Evolutionary conservation across 352 stramenopile species (phyloP).

Genomic region (Pythium phragmiticola): DNA sequence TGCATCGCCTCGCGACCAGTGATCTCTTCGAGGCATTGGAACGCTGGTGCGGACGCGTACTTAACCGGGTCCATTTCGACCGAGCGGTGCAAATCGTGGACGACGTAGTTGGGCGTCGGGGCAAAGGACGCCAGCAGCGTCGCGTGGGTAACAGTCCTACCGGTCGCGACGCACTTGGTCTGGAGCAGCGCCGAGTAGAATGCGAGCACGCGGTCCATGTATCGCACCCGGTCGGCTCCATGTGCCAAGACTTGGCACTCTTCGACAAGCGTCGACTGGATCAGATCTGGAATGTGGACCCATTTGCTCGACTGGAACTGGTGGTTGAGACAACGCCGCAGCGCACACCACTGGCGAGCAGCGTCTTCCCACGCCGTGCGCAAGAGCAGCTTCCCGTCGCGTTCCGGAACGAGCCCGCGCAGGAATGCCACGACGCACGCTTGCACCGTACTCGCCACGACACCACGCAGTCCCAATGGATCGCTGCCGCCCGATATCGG

Average conservation of each 20-base stretch:
- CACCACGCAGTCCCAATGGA: neutral
- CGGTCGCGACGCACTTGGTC: slow-evolving; percentile 20
- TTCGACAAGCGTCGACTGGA: slow-evolving; percentile 6
- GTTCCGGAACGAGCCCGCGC: slow-evolving; percentile 14
- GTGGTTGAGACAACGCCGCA: slow-evolving; percentile 17
- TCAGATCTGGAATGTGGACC: slow-evolving; percentile 5
- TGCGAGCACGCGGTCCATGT: slow-evolving; percentile 21
- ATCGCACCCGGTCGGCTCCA: neutral
- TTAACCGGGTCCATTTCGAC: slow-evolving; percentile 7
- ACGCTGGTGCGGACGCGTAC: slow-evolving; percentile 10
- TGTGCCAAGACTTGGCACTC: slow-evolving; percentile 4
- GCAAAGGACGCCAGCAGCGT: slow-evolving; percentile 13
- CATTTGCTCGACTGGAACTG: slow-evolving; percentile 25
- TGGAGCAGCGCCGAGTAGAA: slow-evolving; percentile 29
- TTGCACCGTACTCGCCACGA: slow-evolving; percentile 24
- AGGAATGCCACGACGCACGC: slow-evolving; percentile 28
- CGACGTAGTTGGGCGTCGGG: slow-evolving; percentile 11
- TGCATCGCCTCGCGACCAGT: slow-evolving; percentile 17
- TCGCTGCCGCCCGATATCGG: neutral
- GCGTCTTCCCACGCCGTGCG: slow-evolving; percentile 17
- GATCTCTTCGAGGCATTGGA: slow-evolving; percentile 20
- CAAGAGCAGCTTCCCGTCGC: slow-evolving; percentile 3
- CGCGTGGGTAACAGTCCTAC: slow-evolving; percentile 1
- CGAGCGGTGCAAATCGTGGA: neutral
- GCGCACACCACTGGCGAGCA: slow-evolving; percentile 16